Evolutionary conservation across 768 basidiomycete species (phyloP).

Genomic region (Russula dissimulans): DNA sequence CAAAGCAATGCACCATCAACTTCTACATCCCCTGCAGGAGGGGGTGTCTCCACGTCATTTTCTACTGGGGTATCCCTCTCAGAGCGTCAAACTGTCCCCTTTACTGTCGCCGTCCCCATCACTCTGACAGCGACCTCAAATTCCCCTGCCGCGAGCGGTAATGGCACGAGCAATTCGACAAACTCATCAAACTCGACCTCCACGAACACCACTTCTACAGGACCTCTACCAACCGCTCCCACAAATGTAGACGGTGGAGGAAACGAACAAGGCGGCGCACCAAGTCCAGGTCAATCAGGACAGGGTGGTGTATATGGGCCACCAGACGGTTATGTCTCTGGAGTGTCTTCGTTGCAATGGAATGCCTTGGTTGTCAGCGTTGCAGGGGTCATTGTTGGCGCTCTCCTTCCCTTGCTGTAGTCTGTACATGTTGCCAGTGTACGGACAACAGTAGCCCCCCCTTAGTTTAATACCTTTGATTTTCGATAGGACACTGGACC

Average conservation of each 20-base stretch:
- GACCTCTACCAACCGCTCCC: conserved; percentile 52
- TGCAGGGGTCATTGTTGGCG: conserved; percentile 31
- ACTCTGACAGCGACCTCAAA: conserved; percentile 32
- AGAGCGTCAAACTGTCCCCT: conserved; percentile 34
- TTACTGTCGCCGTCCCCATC: conserved; percentile 39
- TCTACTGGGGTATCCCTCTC: conserved; percentile 31
- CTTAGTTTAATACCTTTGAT: not conserved
- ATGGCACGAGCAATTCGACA: conserved; percentile 19
- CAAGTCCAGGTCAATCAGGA: conserved; percentile 45
- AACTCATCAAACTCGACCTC: conserved; percentile 26
- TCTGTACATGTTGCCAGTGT: not conserved
- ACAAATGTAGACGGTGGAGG: conserved; percentile 47
- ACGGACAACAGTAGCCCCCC: not conserved
- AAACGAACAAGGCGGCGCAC: conserved; percentile 38
- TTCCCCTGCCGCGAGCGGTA: conserved; percentile 19
- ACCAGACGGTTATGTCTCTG: conserved; percentile 54
- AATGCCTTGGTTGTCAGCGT: conserved; percentile 38
- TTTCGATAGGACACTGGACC: conserved; percentile 6
- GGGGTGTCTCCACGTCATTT: conserved; percentile 19
- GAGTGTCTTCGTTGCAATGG: conserved; percentile 38
- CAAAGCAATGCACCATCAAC: conserved; percentile 7
- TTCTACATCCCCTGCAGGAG: not conserved
- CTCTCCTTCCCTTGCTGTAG: conserved; percentile 15
- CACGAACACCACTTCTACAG: conserved; percentile 32
- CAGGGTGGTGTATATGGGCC: conserved; percentile 51